Conservation (phyloP, 1,284 basidiomycete genomes). For the Cystobasidium slooffiae region DNA sequence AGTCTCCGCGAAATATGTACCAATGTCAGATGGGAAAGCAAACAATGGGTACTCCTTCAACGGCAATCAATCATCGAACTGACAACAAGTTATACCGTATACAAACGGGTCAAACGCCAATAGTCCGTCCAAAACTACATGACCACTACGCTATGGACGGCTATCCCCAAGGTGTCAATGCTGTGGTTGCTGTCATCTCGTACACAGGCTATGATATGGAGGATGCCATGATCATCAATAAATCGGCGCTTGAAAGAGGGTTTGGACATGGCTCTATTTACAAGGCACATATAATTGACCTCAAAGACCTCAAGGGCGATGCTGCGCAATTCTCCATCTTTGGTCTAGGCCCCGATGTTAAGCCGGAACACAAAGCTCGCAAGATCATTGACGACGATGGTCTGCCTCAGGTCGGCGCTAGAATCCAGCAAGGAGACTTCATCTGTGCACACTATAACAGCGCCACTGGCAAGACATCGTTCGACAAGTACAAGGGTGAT, state of each 20-base stretch:
- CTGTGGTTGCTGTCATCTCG: constrained; percentile 97
- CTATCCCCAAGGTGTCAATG: constrained; percentile 98
- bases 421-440: constrained; percentile 74
- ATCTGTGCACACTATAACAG: constrained; percentile 87
- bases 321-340: constrained; percentile 43
- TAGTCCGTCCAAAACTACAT: constrained; percentile 90
- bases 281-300: constrained; percentile 90
- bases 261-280: constrained; percentile 97
- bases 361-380: constrained; percentile 58
- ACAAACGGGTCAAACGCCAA: constrained; percentile 91
- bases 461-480: constrained; percentile 77
- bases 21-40: constrained; percentile 96
- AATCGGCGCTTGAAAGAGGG: constrained; percentile 96
- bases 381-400: constrained; percentile 82
- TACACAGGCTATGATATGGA: constrained; percentile 99
- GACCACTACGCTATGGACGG: constrained; percentile 98
- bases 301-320: constrained; percentile 75
- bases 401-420: constrained; percentile 75
- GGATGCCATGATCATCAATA: constrained; percentile 99
- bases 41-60: constrained; percentile 98
- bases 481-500: constrained; percentile 97
- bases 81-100: constrained; percentile 99
- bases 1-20: constrained; percentile 66
- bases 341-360: constrained; percentile 49
- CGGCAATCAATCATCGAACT: constrained; percentile 84